A percentile compares a stretch with the other conserved stretches of the same genome.
Conservation (phyloP, 1,139 yeast genomes). For the Blastobotrys buckinghamii region DNA sequence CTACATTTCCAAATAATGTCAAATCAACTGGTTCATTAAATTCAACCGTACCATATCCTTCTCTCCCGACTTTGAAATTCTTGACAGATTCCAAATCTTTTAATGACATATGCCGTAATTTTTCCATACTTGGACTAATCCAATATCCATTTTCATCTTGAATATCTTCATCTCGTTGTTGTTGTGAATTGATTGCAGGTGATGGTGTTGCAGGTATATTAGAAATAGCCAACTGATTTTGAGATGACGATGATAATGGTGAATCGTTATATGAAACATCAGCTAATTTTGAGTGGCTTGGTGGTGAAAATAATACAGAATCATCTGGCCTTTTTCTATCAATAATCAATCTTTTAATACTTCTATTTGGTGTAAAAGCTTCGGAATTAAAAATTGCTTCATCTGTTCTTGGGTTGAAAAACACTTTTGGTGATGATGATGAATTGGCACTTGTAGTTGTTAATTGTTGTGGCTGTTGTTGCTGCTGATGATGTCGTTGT, state of each 20-base stretch:
- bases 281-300: neutral
- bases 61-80: conserved; percentile 72
- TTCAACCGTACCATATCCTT: conserved; percentile 68
- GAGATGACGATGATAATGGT: neutral
- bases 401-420: conserved; percentile 47
- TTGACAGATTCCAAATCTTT: conserved; percentile 59
- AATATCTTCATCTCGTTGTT: conserved; percentile 35
- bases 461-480: conserved; percentile 9
- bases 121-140: conserved; percentile 71
- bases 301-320: conserved; percentile 5
- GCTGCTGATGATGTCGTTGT: conserved; percentile 8
- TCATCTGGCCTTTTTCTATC: conserved; percentile 36
- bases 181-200: conserved; percentile 3
- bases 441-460: no score
- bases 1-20: conserved; percentile 52
- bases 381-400: conserved; percentile 65
- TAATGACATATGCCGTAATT: conserved; percentile 53
- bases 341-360: conserved; percentile 52
- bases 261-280: neutral
- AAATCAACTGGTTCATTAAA: conserved; percentile 81
- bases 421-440: no score
- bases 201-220: conserved; percentile 9
- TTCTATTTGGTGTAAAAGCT: conserved; percentile 61
- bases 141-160: conserved; percentile 72
- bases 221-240: neutral